Evolutionary conservation across 768 basidiomycete species (phyloP).

Genomic region (Trametes cingulata): DNA sequence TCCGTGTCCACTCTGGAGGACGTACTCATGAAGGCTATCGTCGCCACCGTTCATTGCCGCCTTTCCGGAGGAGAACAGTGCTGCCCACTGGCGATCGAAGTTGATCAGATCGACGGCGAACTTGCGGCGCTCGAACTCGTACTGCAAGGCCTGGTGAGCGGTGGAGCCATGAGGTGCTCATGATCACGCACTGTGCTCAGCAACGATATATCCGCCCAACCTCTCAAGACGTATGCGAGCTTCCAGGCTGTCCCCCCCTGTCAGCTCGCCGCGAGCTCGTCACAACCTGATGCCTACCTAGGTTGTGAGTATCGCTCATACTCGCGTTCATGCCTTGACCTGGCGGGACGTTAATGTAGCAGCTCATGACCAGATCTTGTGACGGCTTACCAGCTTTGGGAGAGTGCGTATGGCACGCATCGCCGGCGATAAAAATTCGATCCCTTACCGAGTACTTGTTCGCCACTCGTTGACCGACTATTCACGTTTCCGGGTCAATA

Average conservation of each 20-base stretch:
- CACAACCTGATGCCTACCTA: conserved; percentile 39
- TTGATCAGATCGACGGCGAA: conserved; percentile 73
- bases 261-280: not conserved
- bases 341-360: not conserved
- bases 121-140: conserved; percentile 65
- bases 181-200: conserved; percentile 54
- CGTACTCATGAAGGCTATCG: not conserved
- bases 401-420: conserved; percentile 72
- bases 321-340: conserved; percentile 75
- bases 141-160: too few species aligned
- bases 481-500: not conserved
- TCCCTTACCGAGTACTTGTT: conserved; percentile 59
- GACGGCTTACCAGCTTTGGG: conserved; percentile 52
- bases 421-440: conserved; percentile 75
- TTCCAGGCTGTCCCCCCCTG: conserved; percentile 53
- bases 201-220: conserved; percentile 49
- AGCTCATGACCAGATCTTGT: not conserved
- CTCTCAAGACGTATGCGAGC: conserved; percentile 54
- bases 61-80: conserved; percentile 1
- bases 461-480: conserved; percentile 74
- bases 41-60: not conserved
- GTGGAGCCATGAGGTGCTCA: too few species aligned
- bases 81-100: conserved; percentile 52
- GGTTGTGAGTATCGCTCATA: conserved; percentile 75
- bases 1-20: too few species aligned